phyloP scores from a whole-genome alignment of 768 basidiomycete species.

The Crepidotus variabilis region DNA sequence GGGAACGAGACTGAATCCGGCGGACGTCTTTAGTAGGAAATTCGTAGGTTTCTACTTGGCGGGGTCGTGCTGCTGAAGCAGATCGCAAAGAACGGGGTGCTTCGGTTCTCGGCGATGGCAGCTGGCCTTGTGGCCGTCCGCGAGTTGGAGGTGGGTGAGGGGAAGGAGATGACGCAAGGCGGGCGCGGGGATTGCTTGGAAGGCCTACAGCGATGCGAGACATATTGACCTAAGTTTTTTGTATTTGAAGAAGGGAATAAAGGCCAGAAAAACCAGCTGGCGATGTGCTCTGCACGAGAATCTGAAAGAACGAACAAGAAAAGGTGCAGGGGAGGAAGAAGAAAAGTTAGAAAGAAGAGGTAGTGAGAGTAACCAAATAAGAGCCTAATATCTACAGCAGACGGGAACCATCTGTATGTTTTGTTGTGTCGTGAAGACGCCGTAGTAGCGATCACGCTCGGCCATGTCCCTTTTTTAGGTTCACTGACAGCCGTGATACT shows the following conservation, averaged over 20 bases:
- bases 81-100: too few relatives aligned
- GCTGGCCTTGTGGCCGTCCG: too few relatives aligned
- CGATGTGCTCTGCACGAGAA: conserved; percentile 1
- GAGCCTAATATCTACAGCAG: not conserved
- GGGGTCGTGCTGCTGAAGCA: too few relatives aligned
- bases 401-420: not conserved
- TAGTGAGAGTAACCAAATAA: not conserved
- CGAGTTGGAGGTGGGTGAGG: not conserved
- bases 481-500: not conserved
- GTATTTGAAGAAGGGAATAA: not conserved
- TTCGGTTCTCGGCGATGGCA: too few relatives aligned
- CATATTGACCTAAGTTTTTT: not conserved
- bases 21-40: too few relatives aligned
- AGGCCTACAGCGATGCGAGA: conserved; percentile 16
- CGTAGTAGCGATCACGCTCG: not conserved
- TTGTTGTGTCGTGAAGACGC: not conserved
- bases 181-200: conserved; percentile 21
- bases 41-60: too few relatives aligned
- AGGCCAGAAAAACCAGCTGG: not conserved
- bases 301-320: not conserved
- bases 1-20: too few relatives aligned
- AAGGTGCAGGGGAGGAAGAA: not conserved
- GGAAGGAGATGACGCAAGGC: conserved; percentile 7
- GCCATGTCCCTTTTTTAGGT: not conserved
- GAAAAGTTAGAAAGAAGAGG: conserved; percentile 1